phyloP scores from a whole-genome alignment of 2,329 filamentous ascomycete species.

The Nemania bipapillata region DNA sequence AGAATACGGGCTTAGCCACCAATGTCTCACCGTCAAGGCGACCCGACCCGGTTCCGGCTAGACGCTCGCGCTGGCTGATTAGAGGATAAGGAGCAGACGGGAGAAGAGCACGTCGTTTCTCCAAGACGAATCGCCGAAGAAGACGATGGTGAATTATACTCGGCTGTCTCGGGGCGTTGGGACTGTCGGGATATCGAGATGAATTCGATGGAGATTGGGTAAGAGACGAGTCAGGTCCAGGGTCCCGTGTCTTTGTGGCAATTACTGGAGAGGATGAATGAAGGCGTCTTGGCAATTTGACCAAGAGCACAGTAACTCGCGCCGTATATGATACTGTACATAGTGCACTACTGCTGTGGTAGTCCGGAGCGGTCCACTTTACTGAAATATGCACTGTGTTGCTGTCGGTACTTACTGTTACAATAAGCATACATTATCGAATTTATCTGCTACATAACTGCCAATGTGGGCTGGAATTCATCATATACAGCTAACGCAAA shows the following conservation, averaged over 20 bases:
- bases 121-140: not conserved
- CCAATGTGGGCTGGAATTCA: no score
- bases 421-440: no score
- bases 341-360: not conserved
- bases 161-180: slow-evolving; percentile 3
- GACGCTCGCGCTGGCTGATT: slow-evolving; percentile 10
- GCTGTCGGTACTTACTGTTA: no score
- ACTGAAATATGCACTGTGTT: no score
- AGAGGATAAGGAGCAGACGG: not conserved
- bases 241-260: slow-evolving; percentile 9
- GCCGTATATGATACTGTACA: not conserved
- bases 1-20: slow-evolving; percentile 4
- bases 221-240: not conserved
- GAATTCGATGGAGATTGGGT: not conserved
- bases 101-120: not conserved
- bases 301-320: slow-evolving; percentile 6
- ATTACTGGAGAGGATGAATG: slow-evolving; percentile 12
- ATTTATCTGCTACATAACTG: no score
- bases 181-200: not conserved
- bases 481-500: no score
- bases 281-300: slow-evolving; percentile 30
- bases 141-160: not conserved
- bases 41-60: slow-evolving; percentile 20
- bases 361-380: no score
- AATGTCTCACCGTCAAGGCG: not conserved